Base-by-base conservation (phyloP, 2,329 filamentous ascomycete species). In the Pseudopyricularia javanii region DNA sequence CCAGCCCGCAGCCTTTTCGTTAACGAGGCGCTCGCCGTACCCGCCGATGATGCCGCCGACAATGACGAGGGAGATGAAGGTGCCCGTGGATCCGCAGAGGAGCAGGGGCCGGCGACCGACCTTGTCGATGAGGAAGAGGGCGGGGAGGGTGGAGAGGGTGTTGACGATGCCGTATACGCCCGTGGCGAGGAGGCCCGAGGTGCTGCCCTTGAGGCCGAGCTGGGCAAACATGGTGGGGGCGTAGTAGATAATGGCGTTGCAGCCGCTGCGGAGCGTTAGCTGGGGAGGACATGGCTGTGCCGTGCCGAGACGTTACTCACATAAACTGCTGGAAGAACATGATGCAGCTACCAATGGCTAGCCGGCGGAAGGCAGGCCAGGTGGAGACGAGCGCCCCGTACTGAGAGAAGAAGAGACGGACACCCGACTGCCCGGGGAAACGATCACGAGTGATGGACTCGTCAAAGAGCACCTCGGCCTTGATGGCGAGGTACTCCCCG, bases 1-100 rank as follows among this genome's bases (percentile, higher is more conserved):
- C 86, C 86, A 90, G 1, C 85, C 85, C 0, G 83, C 82, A 0
- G 75, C 77, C 7, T 64, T 60, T 56, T 88, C 75, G 0, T 69
- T 62, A 0, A 65, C 62, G 73, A 84, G 90, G 4, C 73, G 66
- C 57, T 79, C 61, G n/a, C 79, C 67, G 61, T 82, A 80, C 56
- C 73, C 78, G 33, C 80, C 86, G 7, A 50, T 32, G 2, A 50
- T 26, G 49, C 26, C 17, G 22, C 32, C 49, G 22, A 35, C 32
- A 0, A 22, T 50, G 8, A 50, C 49, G 32, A 50, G 37, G 17
- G 49, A 28, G n/a, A 24, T 12, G 11, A 50, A 35, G 32, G 37
- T 50, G 30, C 37, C 26, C 9, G 37, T 34, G 20, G 49, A 50
- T 30, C 54, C 54, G 26, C 34, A 20, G 58, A 66, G 47, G n/a